These are phyloP conservation scores for Epicoccum sorghinum DNA, from an alignment of 2,329 filamentous ascomycete genomes.

Conservation along the genomic window DNA sequence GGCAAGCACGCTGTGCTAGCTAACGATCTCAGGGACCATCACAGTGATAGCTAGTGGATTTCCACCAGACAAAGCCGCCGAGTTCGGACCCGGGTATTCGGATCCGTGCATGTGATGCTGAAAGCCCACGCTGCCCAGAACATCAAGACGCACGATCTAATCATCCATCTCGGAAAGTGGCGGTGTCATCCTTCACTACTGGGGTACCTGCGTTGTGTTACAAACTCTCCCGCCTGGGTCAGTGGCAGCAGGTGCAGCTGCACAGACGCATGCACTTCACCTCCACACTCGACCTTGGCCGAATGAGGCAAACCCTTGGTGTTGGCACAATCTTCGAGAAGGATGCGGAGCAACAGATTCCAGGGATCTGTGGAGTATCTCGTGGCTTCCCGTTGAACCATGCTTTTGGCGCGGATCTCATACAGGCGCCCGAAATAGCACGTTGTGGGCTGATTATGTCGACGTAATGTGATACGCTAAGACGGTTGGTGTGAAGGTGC, in stretches of 20 bases:
- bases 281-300: not conserved
- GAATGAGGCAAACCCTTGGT: slow-evolving; percentile 5
- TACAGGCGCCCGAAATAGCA: not conserved
- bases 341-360: not conserved
- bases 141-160: not conserved
- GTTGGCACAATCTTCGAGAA: slow-evolving; percentile 1
- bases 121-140: not conserved
- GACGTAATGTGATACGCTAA: not conserved
- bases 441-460: not conserved
- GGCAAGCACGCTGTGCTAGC: too few species aligned
- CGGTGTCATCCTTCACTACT: slow-evolving; percentile 6
- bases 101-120: too few species aligned
- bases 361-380: slow-evolving; percentile 1
- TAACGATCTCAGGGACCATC: too few species aligned
- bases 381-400: not conserved
- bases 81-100: too few species aligned
- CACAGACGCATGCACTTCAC: slow-evolving; percentile 3
- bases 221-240: not conserved
- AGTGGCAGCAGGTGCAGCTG: not conserved
- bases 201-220: not conserved
- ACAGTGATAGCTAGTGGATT: too few species aligned
- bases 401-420: not conserved
- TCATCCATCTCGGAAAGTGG: not conserved
- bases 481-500: not conserved
- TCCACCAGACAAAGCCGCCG: too few species aligned